Conservation (phyloP, 345 rosid genomes). For the Linum lewisii region DNA sequence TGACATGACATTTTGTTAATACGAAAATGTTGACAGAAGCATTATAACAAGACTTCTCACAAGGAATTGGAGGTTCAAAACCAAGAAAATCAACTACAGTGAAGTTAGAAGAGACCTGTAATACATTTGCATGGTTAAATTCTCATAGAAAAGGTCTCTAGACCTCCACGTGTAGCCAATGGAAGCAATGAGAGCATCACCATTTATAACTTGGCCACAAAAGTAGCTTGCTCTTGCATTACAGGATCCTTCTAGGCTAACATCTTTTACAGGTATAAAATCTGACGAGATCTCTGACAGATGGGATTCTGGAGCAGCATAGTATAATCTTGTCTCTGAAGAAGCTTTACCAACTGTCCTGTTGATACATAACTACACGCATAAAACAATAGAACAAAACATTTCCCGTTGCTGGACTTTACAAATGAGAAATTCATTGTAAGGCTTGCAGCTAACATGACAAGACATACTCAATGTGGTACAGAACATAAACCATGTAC, state of each 20-base stretch:
- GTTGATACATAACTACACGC: slow-evolving; percentile 10
- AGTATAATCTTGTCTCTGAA: slow-evolving; percentile 73
- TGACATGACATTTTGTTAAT: background rate
- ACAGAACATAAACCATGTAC: background rate
- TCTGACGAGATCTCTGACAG: slow-evolving; percentile 28
- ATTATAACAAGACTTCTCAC: background rate
- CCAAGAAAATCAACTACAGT: background rate
- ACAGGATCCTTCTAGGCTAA: slow-evolving; percentile 25
- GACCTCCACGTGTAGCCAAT: slow-evolving; percentile 79
- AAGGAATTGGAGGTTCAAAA: background rate
- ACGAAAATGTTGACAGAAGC: background rate
- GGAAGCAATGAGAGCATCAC: slow-evolving; percentile 85
- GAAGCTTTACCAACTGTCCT: slow-evolving; percentile 79
- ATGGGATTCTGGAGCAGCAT: slow-evolving; percentile 38
- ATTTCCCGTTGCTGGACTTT: slow-evolving; percentile 8
- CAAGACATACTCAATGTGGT: background rate
- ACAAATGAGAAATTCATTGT: slow-evolving; percentile 2
- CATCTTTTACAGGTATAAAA: slow-evolving; percentile 19
- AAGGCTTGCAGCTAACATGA: slow-evolving; percentile 3
- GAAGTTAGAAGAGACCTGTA: slow-evolving; percentile 48
- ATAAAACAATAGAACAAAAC: background rate
- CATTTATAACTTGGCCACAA: slow-evolving; percentile 55
- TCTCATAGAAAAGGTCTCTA: slow-evolving; percentile 50
- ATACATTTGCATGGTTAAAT: slow-evolving; percentile 51
- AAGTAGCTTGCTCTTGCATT: slow-evolving; percentile 77